A percentile compares a stretch with the other conserved stretches of the same genome.
phyloP scores from a whole-genome alignment of 441 rosid genomes.

The Pelargonium fulgidum region DNA sequence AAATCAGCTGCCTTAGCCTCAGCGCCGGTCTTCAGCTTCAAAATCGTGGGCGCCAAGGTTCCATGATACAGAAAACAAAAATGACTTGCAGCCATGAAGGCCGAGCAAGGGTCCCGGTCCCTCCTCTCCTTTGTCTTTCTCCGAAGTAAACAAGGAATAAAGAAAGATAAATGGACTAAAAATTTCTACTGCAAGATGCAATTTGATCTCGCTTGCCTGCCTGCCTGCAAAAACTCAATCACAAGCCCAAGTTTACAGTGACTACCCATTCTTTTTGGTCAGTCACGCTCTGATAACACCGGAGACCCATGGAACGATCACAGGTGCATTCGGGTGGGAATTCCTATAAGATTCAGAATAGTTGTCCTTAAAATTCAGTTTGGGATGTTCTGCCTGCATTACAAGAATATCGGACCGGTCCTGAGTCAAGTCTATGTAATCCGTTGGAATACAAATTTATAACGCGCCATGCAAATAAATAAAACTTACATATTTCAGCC shows the following conservation, averaged over 20 bases:
- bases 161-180: background rate
- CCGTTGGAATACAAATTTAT: too few relatives aligned
- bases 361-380: conserved; percentile 60
- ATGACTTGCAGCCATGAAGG: background rate
- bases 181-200: too few relatives aligned
- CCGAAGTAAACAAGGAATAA: background rate
- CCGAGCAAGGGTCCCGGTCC: background rate
- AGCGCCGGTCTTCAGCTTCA: too few relatives aligned
- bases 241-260: background rate
- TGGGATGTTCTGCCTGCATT: conserved; percentile 80
- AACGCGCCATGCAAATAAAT: too few relatives aligned
- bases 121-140: background rate
- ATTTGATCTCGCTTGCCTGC: too few relatives aligned
- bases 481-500: conserved; percentile 87
- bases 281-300: conserved; percentile 57
- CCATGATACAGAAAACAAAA: background rate
- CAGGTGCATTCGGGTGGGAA: conserved; percentile 77
- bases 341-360: conserved; percentile 74
- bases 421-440: background rate
- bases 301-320: conserved; percentile 87
- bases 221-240: background rate
- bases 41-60: too few relatives aligned
- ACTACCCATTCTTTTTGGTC: background rate
- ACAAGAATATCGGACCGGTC: background rate
- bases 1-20: too few relatives aligned